Conservation (phyloP, 441 rosid species). For the Cnidoscolus chayamansa region DNA sequence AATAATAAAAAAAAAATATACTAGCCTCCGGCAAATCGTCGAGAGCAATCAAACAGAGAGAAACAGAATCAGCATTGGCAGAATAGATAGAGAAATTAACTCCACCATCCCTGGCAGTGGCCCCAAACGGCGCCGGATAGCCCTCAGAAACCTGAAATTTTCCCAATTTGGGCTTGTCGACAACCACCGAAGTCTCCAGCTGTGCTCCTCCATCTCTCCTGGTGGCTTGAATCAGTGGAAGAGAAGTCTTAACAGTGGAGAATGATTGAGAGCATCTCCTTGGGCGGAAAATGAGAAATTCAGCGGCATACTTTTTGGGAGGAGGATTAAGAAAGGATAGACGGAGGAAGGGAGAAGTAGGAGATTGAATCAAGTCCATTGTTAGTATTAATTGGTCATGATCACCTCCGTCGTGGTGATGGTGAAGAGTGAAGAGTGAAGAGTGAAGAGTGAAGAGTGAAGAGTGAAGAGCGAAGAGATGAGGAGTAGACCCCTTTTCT, state of each 20-base stretch:
- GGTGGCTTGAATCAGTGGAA: slow-evolving; percentile 19
- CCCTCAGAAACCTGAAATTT: slow-evolving; percentile 52
- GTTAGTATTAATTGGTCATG: background rate
- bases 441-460: no score
- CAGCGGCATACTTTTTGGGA: background rate
- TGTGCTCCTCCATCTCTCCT: slow-evolving; percentile 27
- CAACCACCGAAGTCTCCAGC: slow-evolving; percentile 44
- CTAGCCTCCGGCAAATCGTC: slow-evolving; percentile 65
- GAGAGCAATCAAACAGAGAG: slow-evolving; percentile 64
- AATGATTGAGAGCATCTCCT: background rate
- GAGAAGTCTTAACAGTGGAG: background rate
- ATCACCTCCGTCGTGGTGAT: background rate
- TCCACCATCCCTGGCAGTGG: slow-evolving; percentile 64
- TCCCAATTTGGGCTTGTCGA: slow-evolving; percentile 23
- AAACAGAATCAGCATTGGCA: slow-evolving; percentile 61
- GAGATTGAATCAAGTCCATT: background rate
- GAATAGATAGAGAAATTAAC: slow-evolving; percentile 83
- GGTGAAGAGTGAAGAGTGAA: no score
- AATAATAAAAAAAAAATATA: background rate
- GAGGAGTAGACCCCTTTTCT: no score
- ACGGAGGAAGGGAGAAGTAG: background rate
- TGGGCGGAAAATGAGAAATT: background rate
- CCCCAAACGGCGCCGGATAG: slow-evolving; percentile 70
- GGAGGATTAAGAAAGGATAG: background rate
- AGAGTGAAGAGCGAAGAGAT: no score